Conservation (phyloP, 1,139 yeast species). For the Fermentozyma sake region DNA sequence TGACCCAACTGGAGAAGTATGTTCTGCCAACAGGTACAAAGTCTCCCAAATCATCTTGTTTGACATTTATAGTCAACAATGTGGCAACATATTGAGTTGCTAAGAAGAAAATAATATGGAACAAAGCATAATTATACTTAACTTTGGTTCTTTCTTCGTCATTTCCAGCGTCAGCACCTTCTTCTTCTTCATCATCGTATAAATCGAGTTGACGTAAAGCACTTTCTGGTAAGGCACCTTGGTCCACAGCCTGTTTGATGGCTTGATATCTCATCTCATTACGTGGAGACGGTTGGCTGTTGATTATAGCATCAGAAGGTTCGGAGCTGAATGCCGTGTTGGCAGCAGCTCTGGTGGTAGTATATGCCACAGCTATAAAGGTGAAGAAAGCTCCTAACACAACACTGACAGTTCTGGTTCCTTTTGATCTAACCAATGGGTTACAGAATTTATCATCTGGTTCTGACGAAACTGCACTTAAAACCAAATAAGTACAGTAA, state of each 20-base stretch:
- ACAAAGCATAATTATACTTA: constrained; percentile 81
- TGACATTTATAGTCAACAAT: constrained; percentile 83
- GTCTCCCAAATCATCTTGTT: constrained; percentile 78
- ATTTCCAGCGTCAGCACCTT: constrained; percentile 19
- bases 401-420: constrained; percentile 86
- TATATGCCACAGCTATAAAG: constrained; percentile 91
- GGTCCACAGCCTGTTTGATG: constrained; percentile 87
- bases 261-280: constrained; percentile 85
- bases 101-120: constrained; percentile 86
- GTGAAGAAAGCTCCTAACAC: constrained; percentile 92
- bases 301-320: constrained; percentile 18
- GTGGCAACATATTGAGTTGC: constrained; percentile 99
- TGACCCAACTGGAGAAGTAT: constrained; percentile 92
- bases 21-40: constrained; percentile 97
- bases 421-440: constrained; percentile 82
- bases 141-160: constrained; percentile 69
- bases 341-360: constrained; percentile 95
- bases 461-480: constrained; percentile 94
- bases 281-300: constrained; percentile 55
- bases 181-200: constrained; percentile 46
- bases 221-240: constrained; percentile 90
- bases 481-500: constrained; percentile 86
- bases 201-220: constrained; percentile 73
- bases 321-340: constrained; percentile 50
- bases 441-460: constrained; percentile 93